Evolutionary conservation across 495 filamentous ascomycete genomes (phyloP), one percentile per base, ranked within the genome.

Genomic region (Hamigera avellanea): DNA sequence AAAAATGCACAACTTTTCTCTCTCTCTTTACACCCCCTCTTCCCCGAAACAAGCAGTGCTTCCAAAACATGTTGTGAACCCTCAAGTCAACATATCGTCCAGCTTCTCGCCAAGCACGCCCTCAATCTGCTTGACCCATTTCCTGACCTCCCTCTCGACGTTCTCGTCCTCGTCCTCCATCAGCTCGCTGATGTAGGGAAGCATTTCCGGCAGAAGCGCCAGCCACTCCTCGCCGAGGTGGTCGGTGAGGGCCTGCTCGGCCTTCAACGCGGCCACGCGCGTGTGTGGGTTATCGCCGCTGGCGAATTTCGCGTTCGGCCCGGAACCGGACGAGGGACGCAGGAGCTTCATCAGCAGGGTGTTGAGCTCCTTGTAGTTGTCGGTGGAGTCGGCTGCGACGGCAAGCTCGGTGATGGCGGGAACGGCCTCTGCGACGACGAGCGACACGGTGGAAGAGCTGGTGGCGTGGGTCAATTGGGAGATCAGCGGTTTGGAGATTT

Each of bases 141-240:
- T 71, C 51, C 81, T 67, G 7, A 84, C 83, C 64, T 95, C 89
- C 45, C 76, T 64, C 67, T 95, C 91, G 26, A 98, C 88, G 16
- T 57, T 65, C 59, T 95, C 89, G 44, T 95, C 86, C 44, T 94
- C 91, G 56, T 98, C 91, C 56, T 98, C 93, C 66, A 91, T 81
- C 43, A 93, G 50, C 59, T 98, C 91, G 42, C 81, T 88, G 34
- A 98, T 91, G 37, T 84, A 82, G 21, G 91, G 91, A 45, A 96
- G 62, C 78, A 95, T 94, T 70, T 98, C 89, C 0, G 88, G 83
- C 54, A 96, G 58, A 55, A 88, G 66, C 1, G 75, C 70, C 40
- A 96, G 57, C 93, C 93, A 96, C 45, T 96, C 91, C 47, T 95
- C 86, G 15, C 86, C 87, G 15, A 95, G 57, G 36, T 73, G 66